Evolutionary conservation across 108 stramenopile genomes (phyloP), one percentile per base, ranked within the genome.

Genomic region (Craspedostauros australis): DNA sequence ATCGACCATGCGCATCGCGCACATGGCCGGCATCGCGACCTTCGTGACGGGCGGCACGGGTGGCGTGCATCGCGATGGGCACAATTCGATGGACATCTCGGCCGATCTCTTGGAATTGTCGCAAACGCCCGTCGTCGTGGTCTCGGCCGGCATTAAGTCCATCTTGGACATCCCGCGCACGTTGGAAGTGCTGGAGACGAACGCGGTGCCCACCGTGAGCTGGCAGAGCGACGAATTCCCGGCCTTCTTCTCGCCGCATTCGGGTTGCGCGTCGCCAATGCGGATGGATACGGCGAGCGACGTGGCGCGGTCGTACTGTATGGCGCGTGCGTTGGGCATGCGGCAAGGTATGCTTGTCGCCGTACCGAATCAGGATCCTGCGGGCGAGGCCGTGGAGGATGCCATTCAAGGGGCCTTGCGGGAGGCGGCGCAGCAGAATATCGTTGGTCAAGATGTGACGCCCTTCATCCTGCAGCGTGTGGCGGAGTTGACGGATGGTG

Each of bases 91-190:
- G 72, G 95, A 93, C 67, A 64, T 99, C 11, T 90, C 87, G 22
- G 94, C 99, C 4, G 99, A 99, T 68, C 66, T 99, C 40, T 72
- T 69, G 19, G 96, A 99, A 66, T 58, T 99, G 27, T 78, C 81
- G 11, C 81, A 76, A 5, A 98, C 96, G 0, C 84, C 86, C 14
- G 78, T 97, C 6, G 69, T 93, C n/a, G 97, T 99, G 26, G 84
- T 99, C 18, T 96, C 90, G 29, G 96, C 96, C 4, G 99, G 99
- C 21, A 93, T 98, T 30, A 99, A 99, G 64, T 86, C 84, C 26
- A 95, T 99, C 40, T 62, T 99, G 33, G 99, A 99, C 66, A 88
- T 99, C 20, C 58, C 59, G 5, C 57, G 86, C 5, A 98, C 99
- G 0, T 67, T 99, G 20, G 96, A 99, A 80, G 86, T 88, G n/a